These are phyloP conservation scores for Dendrobium catenatum DNA, from an alignment of 106 monocot species.

Conservation along the genomic window DNA sequence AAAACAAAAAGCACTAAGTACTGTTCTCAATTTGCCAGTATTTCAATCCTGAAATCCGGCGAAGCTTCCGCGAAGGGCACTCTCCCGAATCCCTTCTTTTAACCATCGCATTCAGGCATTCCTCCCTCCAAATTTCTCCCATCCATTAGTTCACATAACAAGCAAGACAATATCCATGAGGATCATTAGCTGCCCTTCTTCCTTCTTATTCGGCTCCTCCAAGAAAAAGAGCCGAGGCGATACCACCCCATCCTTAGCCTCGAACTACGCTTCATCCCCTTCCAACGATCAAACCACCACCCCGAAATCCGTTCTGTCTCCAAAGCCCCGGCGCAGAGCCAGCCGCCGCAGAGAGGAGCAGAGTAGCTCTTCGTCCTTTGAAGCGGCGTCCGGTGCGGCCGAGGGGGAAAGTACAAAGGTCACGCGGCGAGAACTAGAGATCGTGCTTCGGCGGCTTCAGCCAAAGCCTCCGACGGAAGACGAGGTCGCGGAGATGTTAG, in stretches of 20 bases:
- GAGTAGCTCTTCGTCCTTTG: background rate
- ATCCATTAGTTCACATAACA: background rate
- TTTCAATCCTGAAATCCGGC: background rate
- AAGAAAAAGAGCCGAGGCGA: conserved; percentile 7
- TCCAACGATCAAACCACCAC: background rate
- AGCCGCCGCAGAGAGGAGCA: conserved; percentile 1
- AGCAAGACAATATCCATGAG: conserved; percentile 4
- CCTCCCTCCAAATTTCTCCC: background rate
- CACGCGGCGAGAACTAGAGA: conserved; percentile 24
- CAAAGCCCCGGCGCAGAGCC: background rate
- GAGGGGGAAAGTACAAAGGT: background rate
- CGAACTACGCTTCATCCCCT: background rate
- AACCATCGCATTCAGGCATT: background rate
- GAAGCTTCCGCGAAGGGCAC: conserved; percentile 8
- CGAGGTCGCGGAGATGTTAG: conserved; percentile 26
- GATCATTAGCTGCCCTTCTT: conserved; percentile 10
- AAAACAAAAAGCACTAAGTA: background rate
- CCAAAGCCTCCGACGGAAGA: conserved; percentile 23
- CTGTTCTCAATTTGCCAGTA: background rate
- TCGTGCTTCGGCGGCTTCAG: conserved; percentile 47
- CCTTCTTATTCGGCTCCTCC: conserved; percentile 16
- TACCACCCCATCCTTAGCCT: background rate
- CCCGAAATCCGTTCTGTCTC: conserved; percentile 4
- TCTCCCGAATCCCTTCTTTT: background rate
- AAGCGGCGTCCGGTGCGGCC: background rate